phyloP scores from a whole-genome alignment of 2,329 filamentous ascomycete species.

The Colletotrichum chrysophilum region DNA sequence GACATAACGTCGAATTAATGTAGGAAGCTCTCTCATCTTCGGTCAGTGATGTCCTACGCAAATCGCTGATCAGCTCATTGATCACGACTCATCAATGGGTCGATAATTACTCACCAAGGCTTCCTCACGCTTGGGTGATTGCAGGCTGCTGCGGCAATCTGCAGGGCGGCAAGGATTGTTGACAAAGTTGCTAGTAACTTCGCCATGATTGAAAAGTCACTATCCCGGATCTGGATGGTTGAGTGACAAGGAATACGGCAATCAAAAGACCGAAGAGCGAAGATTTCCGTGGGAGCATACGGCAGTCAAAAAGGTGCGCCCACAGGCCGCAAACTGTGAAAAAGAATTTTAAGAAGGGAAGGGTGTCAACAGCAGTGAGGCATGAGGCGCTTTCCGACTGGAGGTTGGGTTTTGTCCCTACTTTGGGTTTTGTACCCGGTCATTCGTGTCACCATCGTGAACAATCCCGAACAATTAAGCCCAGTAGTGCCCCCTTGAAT shows the following conservation, averaged over 20 bases:
- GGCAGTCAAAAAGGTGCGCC: too few relatives aligned
- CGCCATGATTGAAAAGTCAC: not conserved
- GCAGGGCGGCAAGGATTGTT: not conserved
- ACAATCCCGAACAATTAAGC: not conserved
- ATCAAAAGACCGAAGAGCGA: not conserved
- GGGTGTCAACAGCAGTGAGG: not conserved
- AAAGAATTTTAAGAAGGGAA: not conserved
- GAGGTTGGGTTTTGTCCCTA: not conserved
- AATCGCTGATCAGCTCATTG: not conserved
- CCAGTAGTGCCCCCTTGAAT: not conserved
- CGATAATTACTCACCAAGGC: not conserved
- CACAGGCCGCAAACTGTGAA: too few relatives aligned
- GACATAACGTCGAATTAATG: not conserved
- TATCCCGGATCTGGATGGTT: not conserved
- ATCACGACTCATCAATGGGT: accelerated
- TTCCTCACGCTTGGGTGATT: not conserved
- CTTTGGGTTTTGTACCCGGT: not conserved
- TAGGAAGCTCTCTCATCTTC: not conserved
- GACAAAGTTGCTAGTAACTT: not conserved
- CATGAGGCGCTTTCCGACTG: not conserved
- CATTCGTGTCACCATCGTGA: not conserved
- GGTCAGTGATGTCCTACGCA: not conserved
- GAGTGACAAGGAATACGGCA: not conserved
- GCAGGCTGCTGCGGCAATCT: not conserved
- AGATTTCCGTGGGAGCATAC: not conserved